These are phyloP conservation scores for Hylodesmum podocarpum DNA, from an alignment of 306 rosid species.

Conservation along the genomic window DNA sequence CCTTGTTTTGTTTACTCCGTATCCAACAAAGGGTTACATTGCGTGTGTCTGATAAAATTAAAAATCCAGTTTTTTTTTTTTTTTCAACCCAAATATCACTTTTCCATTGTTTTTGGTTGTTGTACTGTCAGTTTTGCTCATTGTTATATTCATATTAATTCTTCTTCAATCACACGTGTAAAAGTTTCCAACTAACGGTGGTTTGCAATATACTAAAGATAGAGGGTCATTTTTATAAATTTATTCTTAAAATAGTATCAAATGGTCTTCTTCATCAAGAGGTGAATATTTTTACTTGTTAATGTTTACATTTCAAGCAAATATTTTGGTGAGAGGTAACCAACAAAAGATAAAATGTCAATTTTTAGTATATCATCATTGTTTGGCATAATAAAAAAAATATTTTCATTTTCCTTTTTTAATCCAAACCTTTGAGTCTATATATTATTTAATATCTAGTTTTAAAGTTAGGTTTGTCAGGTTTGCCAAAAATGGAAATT, in stretches of 20 bases:
- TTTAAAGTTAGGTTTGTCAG: background rate
- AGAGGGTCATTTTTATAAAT: conserved; percentile 18
- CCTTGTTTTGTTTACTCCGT: background rate
- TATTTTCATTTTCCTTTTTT: background rate
- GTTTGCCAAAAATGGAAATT: conserved; percentile 4
- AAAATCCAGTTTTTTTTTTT: background rate
- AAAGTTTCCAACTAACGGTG: conserved; percentile 6
- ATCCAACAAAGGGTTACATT: background rate
- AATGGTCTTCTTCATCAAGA: conserved; percentile 9
- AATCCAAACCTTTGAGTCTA: background rate
- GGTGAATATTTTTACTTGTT: background rate
- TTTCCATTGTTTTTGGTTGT: background rate
- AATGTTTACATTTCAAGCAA: conserved; percentile 17
- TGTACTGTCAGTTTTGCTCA: background rate
- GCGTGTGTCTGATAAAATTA: background rate
- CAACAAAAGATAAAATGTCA: conserved; percentile 12
- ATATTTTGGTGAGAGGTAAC: conserved; percentile 21
- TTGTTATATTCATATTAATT: background rate
- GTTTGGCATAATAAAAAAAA: background rate
- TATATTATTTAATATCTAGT: background rate
- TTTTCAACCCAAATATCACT: background rate
- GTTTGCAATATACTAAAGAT: conserved; percentile 11
- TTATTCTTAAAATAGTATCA: background rate
- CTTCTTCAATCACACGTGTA: background rate
- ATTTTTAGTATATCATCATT: conserved; percentile 2